Evolutionary conservation across 139 green algal genomes (phyloP).

Genomic region (Chlamydomonas sphaeroides): DNA sequence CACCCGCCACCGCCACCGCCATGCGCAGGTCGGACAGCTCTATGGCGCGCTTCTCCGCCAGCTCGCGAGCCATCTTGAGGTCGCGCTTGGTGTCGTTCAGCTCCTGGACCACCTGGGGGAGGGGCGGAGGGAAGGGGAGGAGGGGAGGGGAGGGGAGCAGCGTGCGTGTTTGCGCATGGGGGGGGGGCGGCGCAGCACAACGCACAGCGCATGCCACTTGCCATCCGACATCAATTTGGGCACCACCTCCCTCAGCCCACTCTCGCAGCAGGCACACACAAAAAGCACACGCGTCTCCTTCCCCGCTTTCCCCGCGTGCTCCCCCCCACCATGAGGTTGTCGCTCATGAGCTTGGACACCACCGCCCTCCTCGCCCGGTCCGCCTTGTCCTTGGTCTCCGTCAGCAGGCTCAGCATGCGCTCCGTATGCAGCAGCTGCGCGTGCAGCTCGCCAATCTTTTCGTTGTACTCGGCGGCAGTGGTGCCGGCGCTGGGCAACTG

Average conservation of each 20-base stretch:
- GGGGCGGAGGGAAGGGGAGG: not conserved
- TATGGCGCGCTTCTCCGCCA: slow-evolving; percentile 21
- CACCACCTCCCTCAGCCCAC: no score
- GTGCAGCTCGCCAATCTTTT: slow-evolving; percentile 49
- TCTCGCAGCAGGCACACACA: no score
- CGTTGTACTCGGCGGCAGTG: slow-evolving; percentile 21
- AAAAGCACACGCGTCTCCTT: no score
- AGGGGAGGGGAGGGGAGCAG: not conserved
- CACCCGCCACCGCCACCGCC: slow-evolving; percentile 19
- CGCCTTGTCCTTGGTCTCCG: slow-evolving; percentile 40
- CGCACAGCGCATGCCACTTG: no score
- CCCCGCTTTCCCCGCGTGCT: not conserved
- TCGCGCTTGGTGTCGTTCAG: slow-evolving; percentile 48
- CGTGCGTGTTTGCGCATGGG: not conserved
- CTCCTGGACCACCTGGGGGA: slow-evolving; percentile 29
- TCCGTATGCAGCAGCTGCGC: slow-evolving; percentile 51
- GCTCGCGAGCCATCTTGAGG: slow-evolving; percentile 35
- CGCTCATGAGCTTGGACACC: slow-evolving; percentile 36
- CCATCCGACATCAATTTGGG: no score
- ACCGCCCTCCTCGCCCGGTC: slow-evolving; percentile 27
- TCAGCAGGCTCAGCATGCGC: slow-evolving; percentile 37
- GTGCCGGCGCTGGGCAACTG: not conserved
- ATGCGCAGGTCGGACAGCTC: slow-evolving; percentile 39
- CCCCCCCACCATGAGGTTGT: slow-evolving; percentile 30
- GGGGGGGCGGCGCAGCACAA: no score